Evolutionary conservation across 768 basidiomycete genomes (phyloP), one percentile per base, ranked within the genome.

Genomic region (Lentinula aciculospora): DNA sequence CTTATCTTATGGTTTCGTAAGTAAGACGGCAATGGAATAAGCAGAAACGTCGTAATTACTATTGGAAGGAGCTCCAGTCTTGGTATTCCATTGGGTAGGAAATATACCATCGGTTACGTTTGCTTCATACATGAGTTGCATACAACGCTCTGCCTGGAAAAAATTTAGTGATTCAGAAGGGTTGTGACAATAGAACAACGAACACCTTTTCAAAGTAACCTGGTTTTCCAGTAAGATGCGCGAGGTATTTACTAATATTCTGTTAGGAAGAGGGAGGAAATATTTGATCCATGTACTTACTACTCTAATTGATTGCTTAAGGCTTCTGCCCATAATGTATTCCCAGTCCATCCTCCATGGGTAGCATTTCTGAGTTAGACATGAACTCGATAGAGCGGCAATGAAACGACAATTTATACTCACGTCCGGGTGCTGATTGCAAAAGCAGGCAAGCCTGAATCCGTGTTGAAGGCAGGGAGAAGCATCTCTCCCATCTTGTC

Each of bases 301-400:
- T 69, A 84, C 72, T 91, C 89, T 58, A 91, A 71, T 66, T 89
- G 86, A 59, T 85, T 81, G 57, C 82, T 85, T 29, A 75, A 62
- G 1, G 72, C 72, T 61, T 76, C 76, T 8, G 77, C 63, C 74
- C 73, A 77, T 8, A 76, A 62, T 12, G 69, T 70, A 63, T 62
- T 62, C 42, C 67, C 19, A 46, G 61, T 61, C 75, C 74, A 61
- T 39, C 72, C 68, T 34, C 65, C 62, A 58, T 58, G 74, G 46
- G 64, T 78, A 51, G 64, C 57, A 4, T 78, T 75, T 21, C 82
- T 81, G 55, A 12, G 7, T 23, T 44, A 17, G 32, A 9, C 44
- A 58, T n/a, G 56, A 17, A n/a, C 23, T 39, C 31, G 25, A 17
- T 21, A 17, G 25, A 28, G 36, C 3, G 29, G 29, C 4, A 15